These are phyloP conservation scores for Ophiocordyceps polyrhachis-furcata DNA, from an alignment of 2,329 filamentous ascomycete species.

Conservation along the genomic window DNA sequence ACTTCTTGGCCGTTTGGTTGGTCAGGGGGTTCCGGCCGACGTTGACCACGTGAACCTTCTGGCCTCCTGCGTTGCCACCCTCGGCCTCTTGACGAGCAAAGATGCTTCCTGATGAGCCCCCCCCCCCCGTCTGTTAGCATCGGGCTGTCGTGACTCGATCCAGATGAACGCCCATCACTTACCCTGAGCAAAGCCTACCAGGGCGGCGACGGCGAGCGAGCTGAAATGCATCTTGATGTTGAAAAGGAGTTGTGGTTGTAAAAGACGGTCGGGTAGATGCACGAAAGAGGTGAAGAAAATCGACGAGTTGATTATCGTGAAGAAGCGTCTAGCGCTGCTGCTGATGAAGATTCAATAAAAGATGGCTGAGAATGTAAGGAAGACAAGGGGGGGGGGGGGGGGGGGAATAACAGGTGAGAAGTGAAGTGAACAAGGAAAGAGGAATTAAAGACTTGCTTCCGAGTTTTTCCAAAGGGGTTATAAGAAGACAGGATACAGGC, in stretches of 20 bases:
- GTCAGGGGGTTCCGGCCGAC: constrained; percentile 36
- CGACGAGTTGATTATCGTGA: background rate
- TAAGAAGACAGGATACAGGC: background rate
- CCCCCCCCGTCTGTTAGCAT: too few species aligned
- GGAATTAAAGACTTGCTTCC: background rate
- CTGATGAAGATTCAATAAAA: background rate
- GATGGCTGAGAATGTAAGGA: too few species aligned
- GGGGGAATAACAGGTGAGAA: background rate
- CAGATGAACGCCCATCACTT: too few species aligned
- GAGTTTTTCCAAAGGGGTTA: background rate
- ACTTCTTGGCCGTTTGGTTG: constrained; percentile 32
- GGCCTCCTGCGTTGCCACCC: background rate
- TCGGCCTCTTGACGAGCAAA: background rate
- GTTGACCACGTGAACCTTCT: constrained; percentile 41
- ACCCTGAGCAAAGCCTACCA: constrained; percentile 23
- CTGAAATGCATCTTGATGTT: constrained; percentile 32
- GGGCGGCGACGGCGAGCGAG: constrained; percentile 25
- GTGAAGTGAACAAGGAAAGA: background rate
- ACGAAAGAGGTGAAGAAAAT: background rate
- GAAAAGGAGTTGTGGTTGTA: background rate
- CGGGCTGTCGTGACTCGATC: too few species aligned
- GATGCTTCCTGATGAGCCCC: background rate
- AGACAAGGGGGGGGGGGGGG: too few species aligned
- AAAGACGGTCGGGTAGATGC: background rate
- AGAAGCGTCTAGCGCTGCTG: background rate